Percentiles rank a stretch among this genome's conserved stretches.
Evolutionary conservation across 2,329 filamentous ascomycete species (phyloP).

Genomic region (Aquanectria penicillioides): DNA sequence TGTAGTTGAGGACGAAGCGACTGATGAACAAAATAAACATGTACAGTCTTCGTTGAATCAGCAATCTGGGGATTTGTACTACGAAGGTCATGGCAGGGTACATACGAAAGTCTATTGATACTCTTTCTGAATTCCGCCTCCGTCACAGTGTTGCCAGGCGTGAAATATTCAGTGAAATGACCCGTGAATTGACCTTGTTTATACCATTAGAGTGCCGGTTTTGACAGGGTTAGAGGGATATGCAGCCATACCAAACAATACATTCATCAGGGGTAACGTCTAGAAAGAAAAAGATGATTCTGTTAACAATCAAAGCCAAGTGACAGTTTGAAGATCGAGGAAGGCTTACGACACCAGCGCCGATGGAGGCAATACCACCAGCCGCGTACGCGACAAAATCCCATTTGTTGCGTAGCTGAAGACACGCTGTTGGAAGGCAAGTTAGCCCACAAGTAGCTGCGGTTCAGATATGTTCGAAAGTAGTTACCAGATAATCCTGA

Average conservation of each 20-base stretch:
- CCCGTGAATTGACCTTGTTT: conserved; percentile 55
- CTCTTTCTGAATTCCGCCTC: conserved; percentile 51
- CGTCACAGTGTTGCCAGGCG: conserved; percentile 42
- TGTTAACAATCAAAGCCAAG: conserved; percentile 1
- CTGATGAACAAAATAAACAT: conserved; percentile 77
- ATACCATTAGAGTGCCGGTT: background rate
- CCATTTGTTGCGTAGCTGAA: conserved; percentile 64
- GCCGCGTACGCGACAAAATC: conserved; percentile 60
- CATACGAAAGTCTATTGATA: conserved; percentile 59
- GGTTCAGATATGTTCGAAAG: too few relatives aligned
- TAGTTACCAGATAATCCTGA: conserved; percentile 54
- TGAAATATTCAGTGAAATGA: conserved; percentile 58
- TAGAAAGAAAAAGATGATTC: background rate
- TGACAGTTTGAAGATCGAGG: background rate
- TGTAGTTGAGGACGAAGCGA: conserved; percentile 71
- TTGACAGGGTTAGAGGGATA: background rate
- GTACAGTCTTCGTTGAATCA: conserved; percentile 61
- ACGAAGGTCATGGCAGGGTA: background rate
- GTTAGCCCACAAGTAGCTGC: background rate
- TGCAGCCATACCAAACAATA: conserved; percentile 60
- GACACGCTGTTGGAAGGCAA: conserved; percentile 51
- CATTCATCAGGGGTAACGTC: conserved; percentile 68
- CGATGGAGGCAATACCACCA: conserved; percentile 60
- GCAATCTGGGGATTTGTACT: background rate
- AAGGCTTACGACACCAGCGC: conserved; percentile 53